phyloP scores from a whole-genome alignment of 352 stramenopile species.

The Globisporangium recalcitrans region DNA sequence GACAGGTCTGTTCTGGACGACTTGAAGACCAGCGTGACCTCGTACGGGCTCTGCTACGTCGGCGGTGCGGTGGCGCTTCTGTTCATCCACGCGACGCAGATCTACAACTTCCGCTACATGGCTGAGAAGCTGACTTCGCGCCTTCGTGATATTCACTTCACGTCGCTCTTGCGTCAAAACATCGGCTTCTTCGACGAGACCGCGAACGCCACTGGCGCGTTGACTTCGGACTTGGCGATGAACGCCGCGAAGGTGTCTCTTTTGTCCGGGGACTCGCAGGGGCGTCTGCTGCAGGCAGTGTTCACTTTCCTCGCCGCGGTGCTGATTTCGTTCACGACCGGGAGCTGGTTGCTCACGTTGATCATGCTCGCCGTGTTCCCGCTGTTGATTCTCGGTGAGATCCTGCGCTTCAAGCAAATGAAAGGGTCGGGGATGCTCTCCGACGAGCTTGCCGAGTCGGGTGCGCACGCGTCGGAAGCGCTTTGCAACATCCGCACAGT shows the following conservation, averaged over 20 bases:
- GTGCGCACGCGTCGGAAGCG: slow-evolving; percentile 41
- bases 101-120: slow-evolving; percentile 39
- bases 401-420: slow-evolving; percentile 25
- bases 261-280: slow-evolving; percentile 36
- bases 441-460: slow-evolving; percentile 27
- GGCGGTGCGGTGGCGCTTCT: slow-evolving; percentile 28
- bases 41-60: slow-evolving; percentile 32
- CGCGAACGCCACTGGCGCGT: slow-evolving; percentile 35
- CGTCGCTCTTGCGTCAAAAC: slow-evolving; percentile 36
- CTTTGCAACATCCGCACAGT: slow-evolving; percentile 39
- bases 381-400: slow-evolving; percentile 22
- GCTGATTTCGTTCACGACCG: slow-evolving; percentile 14
- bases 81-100: slow-evolving; percentile 20
- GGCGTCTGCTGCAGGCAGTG: slow-evolving; percentile 36
- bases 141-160: slow-evolving; percentile 44
- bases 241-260: slow-evolving; percentile 42
- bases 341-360: slow-evolving; percentile 19
- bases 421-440: slow-evolving; percentile 18
- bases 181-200: slow-evolving; percentile 70
- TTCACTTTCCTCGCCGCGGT: slow-evolving; percentile 29
- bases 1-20: slow-evolving; percentile 19
- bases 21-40: slow-evolving; percentile 20
- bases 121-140: slow-evolving; percentile 43
- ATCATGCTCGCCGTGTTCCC: slow-evolving; percentile 19
- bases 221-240: slow-evolving; percentile 50